These are phyloP conservation scores for Incumbomyces lentus DNA, from an alignment of 2,329 filamentous ascomycete genomes.

Conservation along the genomic window DNA sequence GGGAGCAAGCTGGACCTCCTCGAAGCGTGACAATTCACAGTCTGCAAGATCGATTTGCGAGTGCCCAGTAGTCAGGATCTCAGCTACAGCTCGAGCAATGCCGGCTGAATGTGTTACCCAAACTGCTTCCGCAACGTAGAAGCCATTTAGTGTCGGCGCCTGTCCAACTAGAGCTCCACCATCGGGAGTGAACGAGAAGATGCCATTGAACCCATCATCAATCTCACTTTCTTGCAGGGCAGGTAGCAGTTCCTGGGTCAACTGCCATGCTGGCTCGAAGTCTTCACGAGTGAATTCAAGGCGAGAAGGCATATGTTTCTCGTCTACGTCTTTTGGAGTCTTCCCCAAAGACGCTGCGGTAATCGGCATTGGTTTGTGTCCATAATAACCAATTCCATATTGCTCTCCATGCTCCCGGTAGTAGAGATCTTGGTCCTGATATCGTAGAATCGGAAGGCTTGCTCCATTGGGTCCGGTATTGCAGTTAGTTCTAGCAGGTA, in stretches of 20 bases:
- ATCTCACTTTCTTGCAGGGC: conserved; percentile 42
- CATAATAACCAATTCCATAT: conserved; percentile 55
- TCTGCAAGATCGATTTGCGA: conserved; percentile 49
- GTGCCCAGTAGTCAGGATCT: conserved; percentile 46
- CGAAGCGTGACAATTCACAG: conserved; percentile 51
- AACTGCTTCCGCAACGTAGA: conserved; percentile 55
- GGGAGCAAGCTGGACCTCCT: conserved; percentile 48
- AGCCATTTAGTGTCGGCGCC: conserved; percentile 48
- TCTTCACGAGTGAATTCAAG: conserved; percentile 50
- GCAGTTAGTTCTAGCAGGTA: conserved; percentile 36
- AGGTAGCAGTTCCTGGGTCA: conserved; percentile 46
- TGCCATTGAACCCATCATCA: conserved; percentile 53
- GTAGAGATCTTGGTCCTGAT: conserved; percentile 55
- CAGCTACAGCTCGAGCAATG: conserved; percentile 50
- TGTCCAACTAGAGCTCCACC: conserved; percentile 51
- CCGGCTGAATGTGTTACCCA: conserved; percentile 59
- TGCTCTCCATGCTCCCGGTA: conserved; percentile 55
- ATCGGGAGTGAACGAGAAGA: conserved; percentile 58
- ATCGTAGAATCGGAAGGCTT: conserved; percentile 47
- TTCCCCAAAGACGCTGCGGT: conserved; percentile 44
- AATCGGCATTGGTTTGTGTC: conserved; percentile 52
- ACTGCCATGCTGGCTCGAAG: conserved; percentile 51
- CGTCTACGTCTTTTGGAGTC: conserved; percentile 45
- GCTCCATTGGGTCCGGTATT: conserved; percentile 41
- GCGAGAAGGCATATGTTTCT: conserved; percentile 54